phyloP scores from a whole-genome alignment of 495 filamentous ascomycete genomes.

The Penicillium diatomitis region DNA sequence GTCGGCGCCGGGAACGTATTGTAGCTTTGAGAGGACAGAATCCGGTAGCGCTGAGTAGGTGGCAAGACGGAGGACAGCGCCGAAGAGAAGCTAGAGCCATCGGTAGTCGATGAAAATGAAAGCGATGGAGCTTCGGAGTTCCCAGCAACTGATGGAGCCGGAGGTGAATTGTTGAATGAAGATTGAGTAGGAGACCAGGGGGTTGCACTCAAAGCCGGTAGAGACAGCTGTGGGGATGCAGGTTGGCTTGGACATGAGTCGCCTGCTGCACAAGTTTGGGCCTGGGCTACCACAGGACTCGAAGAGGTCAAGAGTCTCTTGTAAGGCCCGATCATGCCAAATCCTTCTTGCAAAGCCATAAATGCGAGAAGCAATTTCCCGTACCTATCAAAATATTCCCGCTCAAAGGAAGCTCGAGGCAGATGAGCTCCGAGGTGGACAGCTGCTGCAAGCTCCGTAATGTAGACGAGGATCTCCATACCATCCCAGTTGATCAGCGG shows the following conservation, averaged over 20 bases:
- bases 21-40: slow-evolving; percentile 11
- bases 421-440: slow-evolving; percentile 34
- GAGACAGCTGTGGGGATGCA: background rate
- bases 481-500: slow-evolving; percentile 32
- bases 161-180: slow-evolving; percentile 2
- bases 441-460: slow-evolving; percentile 31
- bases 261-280: background rate
- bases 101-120: slow-evolving; percentile 24
- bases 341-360: slow-evolving; percentile 31
- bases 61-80: slow-evolving; percentile 15
- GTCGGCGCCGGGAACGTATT: slow-evolving; percentile 8
- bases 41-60: slow-evolving; percentile 15
- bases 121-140: slow-evolving; percentile 17
- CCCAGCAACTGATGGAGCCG: background rate
- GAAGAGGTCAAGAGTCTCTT: background rate
- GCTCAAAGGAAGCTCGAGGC: slow-evolving; percentile 19
- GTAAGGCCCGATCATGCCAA: slow-evolving; percentile 23
- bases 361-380: slow-evolving; percentile 34
- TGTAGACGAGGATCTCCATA: slow-evolving; percentile 36
- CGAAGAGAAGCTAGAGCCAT: slow-evolving; percentile 22
- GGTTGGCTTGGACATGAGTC: slow-evolving; percentile 1
- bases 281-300: slow-evolving; percentile 1
- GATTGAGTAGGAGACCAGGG: slow-evolving; percentile 10
- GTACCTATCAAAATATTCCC: slow-evolving; percentile 36
- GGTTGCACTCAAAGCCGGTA: slow-evolving; percentile 2